Conservation (phyloP, 345 rosid species). For the Tarenaya hassleriana region DNA sequence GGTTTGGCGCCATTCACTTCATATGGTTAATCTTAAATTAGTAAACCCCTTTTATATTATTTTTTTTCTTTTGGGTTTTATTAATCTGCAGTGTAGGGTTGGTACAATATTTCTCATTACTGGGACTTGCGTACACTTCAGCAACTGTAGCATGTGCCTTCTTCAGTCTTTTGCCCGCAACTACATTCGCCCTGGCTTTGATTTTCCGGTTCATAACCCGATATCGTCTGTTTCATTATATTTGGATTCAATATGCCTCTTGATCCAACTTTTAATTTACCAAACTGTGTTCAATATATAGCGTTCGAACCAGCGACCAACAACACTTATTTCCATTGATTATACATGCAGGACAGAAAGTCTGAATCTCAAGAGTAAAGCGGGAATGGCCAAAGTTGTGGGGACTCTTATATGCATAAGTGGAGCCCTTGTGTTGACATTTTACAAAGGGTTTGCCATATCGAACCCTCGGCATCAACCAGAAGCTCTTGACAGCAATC, state of each 20-base stretch:
- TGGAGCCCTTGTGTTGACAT: conserved; percentile 35
- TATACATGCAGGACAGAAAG: conserved; percentile 28
- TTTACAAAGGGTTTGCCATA: conserved; percentile 35
- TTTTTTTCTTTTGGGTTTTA: too few species aligned
- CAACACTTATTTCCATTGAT: too few species aligned
- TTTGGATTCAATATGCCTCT: too few species aligned
- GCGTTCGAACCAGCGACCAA: too few species aligned
- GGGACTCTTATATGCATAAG: conserved; percentile 36
- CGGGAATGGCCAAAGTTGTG: conserved; percentile 28
- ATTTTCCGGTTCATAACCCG: conserved; percentile 27
- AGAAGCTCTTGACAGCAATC: neutral
- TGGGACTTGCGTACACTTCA: conserved; percentile 47
- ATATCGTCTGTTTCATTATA: neutral
- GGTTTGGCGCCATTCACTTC: conserved; percentile 26
- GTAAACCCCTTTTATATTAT: neutral
- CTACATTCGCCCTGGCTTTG: conserved; percentile 45
- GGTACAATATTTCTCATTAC: conserved; percentile 41
- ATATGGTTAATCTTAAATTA: too few species aligned
- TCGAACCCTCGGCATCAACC: neutral
- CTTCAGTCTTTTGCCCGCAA: conserved; percentile 42
- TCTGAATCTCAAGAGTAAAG: conserved; percentile 24
- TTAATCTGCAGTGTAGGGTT: conserved; percentile 35
- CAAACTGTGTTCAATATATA: too few species aligned
- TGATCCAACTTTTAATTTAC: too few species aligned
- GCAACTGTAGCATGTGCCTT: conserved; percentile 47